Evolutionary conservation across 441 rosid genomes (phyloP), one percentile per base, ranked within the genome.

Genomic region (Viola pubescens): DNA sequence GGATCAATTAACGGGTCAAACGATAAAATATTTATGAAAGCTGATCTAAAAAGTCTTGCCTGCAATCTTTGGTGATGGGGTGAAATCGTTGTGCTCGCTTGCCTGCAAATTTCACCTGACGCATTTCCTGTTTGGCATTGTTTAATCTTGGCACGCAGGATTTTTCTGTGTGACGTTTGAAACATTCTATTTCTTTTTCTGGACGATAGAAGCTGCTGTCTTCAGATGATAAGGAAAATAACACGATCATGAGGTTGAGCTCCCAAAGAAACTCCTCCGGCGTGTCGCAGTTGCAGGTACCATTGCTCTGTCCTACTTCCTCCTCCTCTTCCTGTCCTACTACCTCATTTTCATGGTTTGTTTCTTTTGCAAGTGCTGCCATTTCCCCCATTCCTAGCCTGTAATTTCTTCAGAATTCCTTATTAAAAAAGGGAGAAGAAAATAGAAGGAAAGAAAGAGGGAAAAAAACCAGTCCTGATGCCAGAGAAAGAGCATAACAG

Each of bases 21-120:
- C 6, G 26, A 2, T 14, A 54, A 37, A 13, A 38, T 19, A 38
- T 19, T 16, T 12, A 37, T 5, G 8, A 9, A 1, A 56, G 11
- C 43, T 11, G 4, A 39, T 5, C 4, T 13, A 45, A 52, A 10
- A 3, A 54, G 5, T 4, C 39, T 1, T 13, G 79, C 85, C 90
- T 75, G 63, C 71, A 68, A 43, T 78, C 80, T 57, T 72, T 77
- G 19, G 61, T 68, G 60, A 40, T 58, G 9, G 81, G 67, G 12
- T 73, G 84, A 65, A 66, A 50, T 48, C 72, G 74, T 7, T 68
- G 79, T 1, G 71, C 19, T 38, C 62, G 74, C 67, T 75, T 71
- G 47, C 67, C 67, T 42, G 52, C 47, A 4, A 63, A 42, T 70
- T 64, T 82, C 5, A 68, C 26, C 7, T 69, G 68, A 45, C 77